These are phyloP conservation scores for Chlorella sp. DNA, from an alignment of 139 green algal genomes.

Conservation along the genomic window DNA sequence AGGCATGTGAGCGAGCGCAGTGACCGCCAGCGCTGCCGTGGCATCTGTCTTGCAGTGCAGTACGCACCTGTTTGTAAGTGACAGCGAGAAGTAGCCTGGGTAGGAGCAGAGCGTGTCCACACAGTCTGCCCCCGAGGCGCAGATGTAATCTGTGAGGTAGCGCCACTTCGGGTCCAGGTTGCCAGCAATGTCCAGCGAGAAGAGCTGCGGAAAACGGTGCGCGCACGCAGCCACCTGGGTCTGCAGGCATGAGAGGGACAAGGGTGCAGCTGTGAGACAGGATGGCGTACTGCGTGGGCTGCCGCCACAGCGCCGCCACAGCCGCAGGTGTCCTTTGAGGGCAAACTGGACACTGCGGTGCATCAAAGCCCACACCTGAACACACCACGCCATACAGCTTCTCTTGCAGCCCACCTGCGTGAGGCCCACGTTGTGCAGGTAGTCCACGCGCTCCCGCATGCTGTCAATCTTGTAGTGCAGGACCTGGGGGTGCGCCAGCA, in stretches of 20 bases:
- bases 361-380: too few species aligned
- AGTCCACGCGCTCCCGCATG: conserved; percentile 51
- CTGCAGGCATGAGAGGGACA: not conserved
- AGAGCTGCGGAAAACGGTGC: conserved; percentile 64
- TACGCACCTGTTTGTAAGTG: conserved; percentile 61
- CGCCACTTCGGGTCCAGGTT: conserved; percentile 77
- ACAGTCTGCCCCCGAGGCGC: conserved; percentile 44
- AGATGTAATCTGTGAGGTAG: conserved; percentile 69
- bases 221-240: conserved; percentile 48
- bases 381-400: too few species aligned
- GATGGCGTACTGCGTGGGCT: too few species aligned
- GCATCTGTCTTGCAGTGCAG: not conserved
- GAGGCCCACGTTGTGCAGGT: conserved; percentile 65
- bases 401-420: too few species aligned
- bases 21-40: too few species aligned
- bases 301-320: too few species aligned
- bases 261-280: too few species aligned
- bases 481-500: conserved; percentile 65
- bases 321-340: too few species aligned
- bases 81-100: conserved; percentile 80
- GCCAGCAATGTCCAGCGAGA: conserved; percentile 66
- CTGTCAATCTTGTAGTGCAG: conserved; percentile 74
- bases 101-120: conserved; percentile 62
- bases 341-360: too few species aligned
- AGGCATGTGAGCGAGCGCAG: too few species aligned